Base-by-base conservation (phyloP, 139 green algal species). In the Eudorina sp. region DNA sequence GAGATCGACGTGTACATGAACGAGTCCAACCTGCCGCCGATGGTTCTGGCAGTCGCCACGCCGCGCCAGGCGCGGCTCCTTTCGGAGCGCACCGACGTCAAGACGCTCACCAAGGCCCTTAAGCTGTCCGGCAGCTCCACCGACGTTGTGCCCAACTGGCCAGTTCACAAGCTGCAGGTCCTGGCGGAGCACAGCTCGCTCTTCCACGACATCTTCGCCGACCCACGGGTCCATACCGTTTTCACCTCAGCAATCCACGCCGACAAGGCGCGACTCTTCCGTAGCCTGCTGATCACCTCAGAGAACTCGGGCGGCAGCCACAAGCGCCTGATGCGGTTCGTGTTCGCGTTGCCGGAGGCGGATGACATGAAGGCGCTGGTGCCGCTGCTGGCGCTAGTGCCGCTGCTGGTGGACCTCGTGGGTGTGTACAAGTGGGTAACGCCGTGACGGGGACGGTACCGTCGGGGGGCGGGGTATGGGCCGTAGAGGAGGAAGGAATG, bases 1-100 rank as follows among this genome's bases (percentile, higher is more conserved):
- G 62, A 86, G 29, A 64, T 77, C 36, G 85, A 92, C 41, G 83
- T 92, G 11, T 88, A 70, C 68, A 88, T 92, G 89, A 86, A 74
- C 83, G 83, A 89, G 45, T 60, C 51, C 6, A 43, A 64, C 77
- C 89, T 90, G 77, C 74, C 73, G 19, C 75, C 89, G 48, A 90
- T 87, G 62, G 89, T 92, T 55, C 51, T 87, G 31, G 84, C 84
- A 25, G 48, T 90, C 74, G 84, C 31, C 21, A 75, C 88, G 16
- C 88, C 80, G 41, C 82, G 86, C 45, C 62, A 83, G 82, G 53
- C 29, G n/a, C 64, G 53, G 19, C 4, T 41, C 3, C 76, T 91
- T 4, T 34, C 41, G 27, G 36, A 89, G 18, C 79, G 77, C 31
- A 25, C 31, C 23, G 88, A 91, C 55, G 38, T 91, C 23, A 29